Evolutionary conservation across 2,329 filamentous ascomycete species (phyloP), one percentile per base, ranked within the genome.

Genomic region (Calycina herbarum): DNA sequence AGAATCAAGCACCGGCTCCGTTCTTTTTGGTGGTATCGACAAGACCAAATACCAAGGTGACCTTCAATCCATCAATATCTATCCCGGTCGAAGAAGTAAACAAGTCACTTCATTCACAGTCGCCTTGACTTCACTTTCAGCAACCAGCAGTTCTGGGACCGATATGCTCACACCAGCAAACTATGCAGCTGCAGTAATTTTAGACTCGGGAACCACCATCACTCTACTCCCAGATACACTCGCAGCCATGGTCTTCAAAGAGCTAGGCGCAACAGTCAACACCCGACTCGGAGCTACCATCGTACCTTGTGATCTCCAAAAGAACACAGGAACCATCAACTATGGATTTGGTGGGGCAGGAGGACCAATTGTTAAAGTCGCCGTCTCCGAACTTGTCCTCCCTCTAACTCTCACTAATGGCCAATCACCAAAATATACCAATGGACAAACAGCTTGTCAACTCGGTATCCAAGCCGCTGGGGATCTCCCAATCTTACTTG

Each of bases 131-230:
- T 75, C 72, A 1, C 67, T 77, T 7, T 73, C 71, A 15, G 74
- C 72, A 24, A 73, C 71, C 51, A 71, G 66, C 60, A 72, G 70
- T 35, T 73, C 73, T 7, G 85, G 85, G 11, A 79, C 75, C 60
- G 73, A 75, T 64, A 67, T 71, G 38, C 64, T 77, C 33, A 76
- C 74, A 5, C 61, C 72, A 3, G 27, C 64, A 10, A 69, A 72
- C 65, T 78, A 77, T 48, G 76, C 87, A 0, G 75, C 80, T 8
- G 76, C 81, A 33, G 81, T 85, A 35, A 82, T 88, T 60, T 81
- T 91, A 31, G 88, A 91, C 76, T 88, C 86, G 15, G 90, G 90
- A 64, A 89, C 86, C 67, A 89, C 86, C 54, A 79, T 91, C 64
- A 89, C 85, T 75, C 86, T 89, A 68, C 82, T 93, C 1, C 90